Conservation (phyloP, 371 early-diverging fungal genomes). For the Lichtheimia corymbifera region DNA sequence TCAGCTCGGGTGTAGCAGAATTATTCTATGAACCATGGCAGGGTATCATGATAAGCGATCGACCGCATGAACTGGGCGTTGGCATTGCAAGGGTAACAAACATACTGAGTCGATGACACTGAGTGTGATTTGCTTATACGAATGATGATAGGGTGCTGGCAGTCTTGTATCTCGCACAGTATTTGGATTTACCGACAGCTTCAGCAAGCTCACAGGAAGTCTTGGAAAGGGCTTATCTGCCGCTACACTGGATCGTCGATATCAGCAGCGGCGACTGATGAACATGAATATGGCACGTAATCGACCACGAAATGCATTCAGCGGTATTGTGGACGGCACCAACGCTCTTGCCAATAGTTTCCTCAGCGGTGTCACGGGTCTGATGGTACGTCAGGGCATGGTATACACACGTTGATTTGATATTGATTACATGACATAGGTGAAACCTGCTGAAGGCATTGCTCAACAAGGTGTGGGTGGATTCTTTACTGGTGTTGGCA, state of each 20-base stretch:
- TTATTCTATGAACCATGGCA: constrained; percentile 98
- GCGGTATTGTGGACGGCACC: constrained; percentile 91
- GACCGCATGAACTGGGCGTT: constrained; percentile 94
- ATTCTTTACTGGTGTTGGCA: constrained; percentile 96
- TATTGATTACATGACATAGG: constrained; percentile 28
- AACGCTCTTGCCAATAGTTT: constrained; percentile 84
- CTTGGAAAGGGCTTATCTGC: constrained; percentile 96
- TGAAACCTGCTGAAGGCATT: constrained; percentile 93
- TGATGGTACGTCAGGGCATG: constrained; percentile 35
- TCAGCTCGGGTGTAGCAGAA: constrained; percentile 94
- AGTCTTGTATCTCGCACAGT: constrained; percentile 95
- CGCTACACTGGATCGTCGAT: constrained; percentile 93
- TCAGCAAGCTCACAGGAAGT: constrained; percentile 94
- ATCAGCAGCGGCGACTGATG: constrained; percentile 73
- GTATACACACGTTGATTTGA: not conserved
- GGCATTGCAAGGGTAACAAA: constrained; percentile 81
- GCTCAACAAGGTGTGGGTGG: constrained; percentile 91
- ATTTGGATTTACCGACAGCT: constrained; percentile 93
- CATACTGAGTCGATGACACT: not conserved
- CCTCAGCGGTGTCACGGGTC: constrained; percentile 88
- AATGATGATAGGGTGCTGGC: constrained; percentile 69
- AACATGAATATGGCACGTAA: constrained; percentile 82
- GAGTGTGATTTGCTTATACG: not conserved
- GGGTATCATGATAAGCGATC: constrained; percentile 93
- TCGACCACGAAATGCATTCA: constrained; percentile 89